Percentiles rank a stretch among this genome's conserved stretches.
Evolutionary conservation across 371 early-diverging fungal genomes (phyloP).

Genomic region (Mortierella sp.): DNA sequence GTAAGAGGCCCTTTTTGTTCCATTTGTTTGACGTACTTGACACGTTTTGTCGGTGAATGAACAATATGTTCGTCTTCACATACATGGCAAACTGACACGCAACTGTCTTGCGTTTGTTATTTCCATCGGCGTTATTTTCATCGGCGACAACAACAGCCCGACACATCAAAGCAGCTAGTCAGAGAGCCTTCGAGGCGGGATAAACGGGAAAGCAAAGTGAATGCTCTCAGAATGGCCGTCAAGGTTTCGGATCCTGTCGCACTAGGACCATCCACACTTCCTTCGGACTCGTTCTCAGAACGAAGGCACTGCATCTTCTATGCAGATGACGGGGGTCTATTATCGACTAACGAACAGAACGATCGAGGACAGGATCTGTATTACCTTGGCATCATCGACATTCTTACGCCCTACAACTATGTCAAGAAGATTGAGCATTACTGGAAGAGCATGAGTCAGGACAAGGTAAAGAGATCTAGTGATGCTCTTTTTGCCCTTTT

Average conservation of each 20-base stretch:
- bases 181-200: slow-evolving; percentile 52
- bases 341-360: slow-evolving; percentile 79
- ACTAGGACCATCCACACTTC: slow-evolving; percentile 64
- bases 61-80: too few relatives aligned
- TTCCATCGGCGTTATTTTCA: neutral
- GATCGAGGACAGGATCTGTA: slow-evolving; percentile 77
- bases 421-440: slow-evolving; percentile 88
- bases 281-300: slow-evolving; percentile 59
- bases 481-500: neutral
- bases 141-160: slow-evolving; percentile 51
- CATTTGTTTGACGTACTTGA: too few relatives aligned
- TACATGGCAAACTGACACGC: too few relatives aligned
- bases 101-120: too few relatives aligned
- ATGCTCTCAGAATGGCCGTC: slow-evolving; percentile 75
- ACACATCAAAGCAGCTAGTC: slow-evolving; percentile 58
- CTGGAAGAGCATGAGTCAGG: slow-evolving; percentile 83
- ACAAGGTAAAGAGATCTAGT: slow-evolving; percentile 63
- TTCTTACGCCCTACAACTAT: slow-evolving; percentile 91
- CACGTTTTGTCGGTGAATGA: too few relatives aligned
- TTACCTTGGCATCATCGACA: slow-evolving; percentile 96
- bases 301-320: slow-evolving; percentile 86
- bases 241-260: slow-evolving; percentile 74
- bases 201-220: slow-evolving; percentile 71
- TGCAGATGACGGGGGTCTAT: slow-evolving; percentile 90
- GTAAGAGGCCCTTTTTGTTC: slow-evolving; percentile 46